phyloP scores from a whole-genome alignment of 345 rosid genomes.

The Eucalyptus grandis region DNA sequence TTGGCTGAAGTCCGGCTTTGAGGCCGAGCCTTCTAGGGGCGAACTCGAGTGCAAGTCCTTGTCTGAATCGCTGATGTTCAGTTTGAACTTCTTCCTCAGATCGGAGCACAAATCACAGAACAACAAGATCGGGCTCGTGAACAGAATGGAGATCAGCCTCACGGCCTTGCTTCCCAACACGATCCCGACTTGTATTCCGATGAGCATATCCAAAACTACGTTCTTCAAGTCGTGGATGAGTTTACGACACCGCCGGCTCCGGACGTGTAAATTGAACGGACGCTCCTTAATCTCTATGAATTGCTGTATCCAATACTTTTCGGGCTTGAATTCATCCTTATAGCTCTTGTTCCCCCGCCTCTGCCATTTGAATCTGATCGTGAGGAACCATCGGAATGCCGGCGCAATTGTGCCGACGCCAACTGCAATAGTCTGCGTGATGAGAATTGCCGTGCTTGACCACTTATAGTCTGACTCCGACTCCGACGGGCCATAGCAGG shows the following conservation, averaged over 20 bases:
- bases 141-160: conserved; percentile 37
- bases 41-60: conserved; percentile 23
- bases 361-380: conserved; percentile 57
- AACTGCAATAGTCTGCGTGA: conserved; percentile 51
- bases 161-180: conserved; percentile 56
- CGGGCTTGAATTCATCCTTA: conserved; percentile 25
- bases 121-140: conserved; percentile 18
- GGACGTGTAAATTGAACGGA: conserved; percentile 26
- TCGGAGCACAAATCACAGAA: conserved; percentile 2
- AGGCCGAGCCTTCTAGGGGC: not conserved
- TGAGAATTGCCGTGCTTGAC: conserved; percentile 46
- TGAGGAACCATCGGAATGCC: conserved; percentile 58
- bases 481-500: conserved; percentile 12
- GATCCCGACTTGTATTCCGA: conserved; percentile 36
- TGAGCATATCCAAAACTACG: conserved; percentile 6
- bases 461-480: conserved; percentile 66
- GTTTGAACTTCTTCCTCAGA: conserved; percentile 1
- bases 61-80: conserved; percentile 1
- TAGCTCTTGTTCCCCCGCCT: conserved; percentile 6
- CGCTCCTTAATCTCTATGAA: conserved; percentile 55
- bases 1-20: conserved; percentile 33
- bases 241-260: conserved; percentile 31
- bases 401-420: conserved; percentile 63
- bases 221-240: conserved; percentile 16
- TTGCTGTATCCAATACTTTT: conserved; percentile 54